Conservation (phyloP, 768 basidiomycete genomes). For the Hysterangium stoloniferum region DNA sequence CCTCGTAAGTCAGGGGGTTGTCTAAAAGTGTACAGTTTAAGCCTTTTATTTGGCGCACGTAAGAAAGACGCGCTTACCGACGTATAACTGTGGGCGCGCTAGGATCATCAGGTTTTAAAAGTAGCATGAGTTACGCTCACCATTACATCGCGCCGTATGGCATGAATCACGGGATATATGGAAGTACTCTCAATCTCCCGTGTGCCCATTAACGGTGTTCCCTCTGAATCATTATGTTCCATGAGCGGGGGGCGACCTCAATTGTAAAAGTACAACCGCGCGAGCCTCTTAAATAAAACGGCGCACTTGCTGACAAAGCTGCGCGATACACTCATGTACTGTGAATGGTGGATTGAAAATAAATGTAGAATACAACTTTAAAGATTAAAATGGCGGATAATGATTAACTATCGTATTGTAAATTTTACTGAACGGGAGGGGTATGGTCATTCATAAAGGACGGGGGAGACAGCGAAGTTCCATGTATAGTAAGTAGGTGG, state of each 20-base stretch:
- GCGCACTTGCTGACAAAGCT: neutral
- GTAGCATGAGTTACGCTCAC: slow-evolving; percentile 2
- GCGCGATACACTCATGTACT: neutral
- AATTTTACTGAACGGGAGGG: no score
- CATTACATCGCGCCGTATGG: slow-evolving; percentile 12
- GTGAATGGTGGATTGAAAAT: neutral
- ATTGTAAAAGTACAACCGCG: no score
- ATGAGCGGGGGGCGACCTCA: no score
- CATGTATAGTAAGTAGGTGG: no score
- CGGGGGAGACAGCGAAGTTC: no score
- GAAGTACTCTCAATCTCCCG: slow-evolving; percentile 8
- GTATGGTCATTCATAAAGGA: no score
- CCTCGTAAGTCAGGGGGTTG: slow-evolving; percentile 76
- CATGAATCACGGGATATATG: slow-evolving; percentile 9
- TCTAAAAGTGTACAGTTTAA: slow-evolving; percentile 36
- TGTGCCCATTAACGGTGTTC: slow-evolving; percentile 4
- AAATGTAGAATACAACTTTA: neutral
- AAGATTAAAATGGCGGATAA: no score
- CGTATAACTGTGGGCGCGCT: slow-evolving; percentile 22
- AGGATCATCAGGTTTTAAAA: neutral
- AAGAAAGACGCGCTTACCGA: slow-evolving; percentile 19
- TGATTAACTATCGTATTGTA: no score
- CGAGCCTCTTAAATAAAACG: no score
- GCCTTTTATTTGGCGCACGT: neutral
- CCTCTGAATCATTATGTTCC: neutral